Evolutionary conservation across 305 asterid genomes (phyloP).

Genomic region (Fraxinus sp.): DNA sequence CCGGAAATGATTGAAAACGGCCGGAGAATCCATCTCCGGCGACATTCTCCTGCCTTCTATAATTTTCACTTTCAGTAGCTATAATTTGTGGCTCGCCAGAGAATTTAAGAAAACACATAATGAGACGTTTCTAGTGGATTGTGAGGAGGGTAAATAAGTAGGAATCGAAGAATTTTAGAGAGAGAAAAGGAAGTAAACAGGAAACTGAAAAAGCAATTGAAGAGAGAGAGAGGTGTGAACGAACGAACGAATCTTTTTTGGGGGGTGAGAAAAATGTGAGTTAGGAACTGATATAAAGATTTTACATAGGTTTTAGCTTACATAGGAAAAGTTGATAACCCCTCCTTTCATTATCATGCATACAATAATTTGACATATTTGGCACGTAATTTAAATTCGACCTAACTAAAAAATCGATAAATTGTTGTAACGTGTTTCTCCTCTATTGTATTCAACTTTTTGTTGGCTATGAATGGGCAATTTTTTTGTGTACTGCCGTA

Average conservation of each 20-base stretch:
- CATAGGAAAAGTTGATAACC: slow-evolving; percentile 26
- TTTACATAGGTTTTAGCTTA: slow-evolving; percentile 18
- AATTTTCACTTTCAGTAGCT: background rate
- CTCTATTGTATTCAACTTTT: no score
- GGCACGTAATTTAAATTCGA: background rate
- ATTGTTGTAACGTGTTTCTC: background rate
- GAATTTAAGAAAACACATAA: background rate
- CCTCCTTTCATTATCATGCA: background rate
- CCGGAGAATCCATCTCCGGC: slow-evolving; percentile 28
- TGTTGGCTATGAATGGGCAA: no score
- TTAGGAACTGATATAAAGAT: background rate
- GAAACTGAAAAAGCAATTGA: background rate
- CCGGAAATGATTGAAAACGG: slow-evolving; percentile 14
- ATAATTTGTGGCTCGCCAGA: background rate
- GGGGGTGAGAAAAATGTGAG: background rate
- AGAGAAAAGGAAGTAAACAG: slow-evolving; percentile 18
- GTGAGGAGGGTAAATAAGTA: background rate
- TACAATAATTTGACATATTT: background rate
- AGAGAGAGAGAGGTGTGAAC: background rate
- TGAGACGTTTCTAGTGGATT: background rate
- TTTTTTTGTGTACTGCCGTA: no score
- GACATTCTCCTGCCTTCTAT: slow-evolving; percentile 24
- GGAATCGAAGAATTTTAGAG: slow-evolving; percentile 31
- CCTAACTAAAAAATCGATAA: background rate
- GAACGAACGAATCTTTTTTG: background rate